Base-by-base conservation (phyloP, 768 basidiomycete species). In the Pulveroboletus sp. region DNA sequence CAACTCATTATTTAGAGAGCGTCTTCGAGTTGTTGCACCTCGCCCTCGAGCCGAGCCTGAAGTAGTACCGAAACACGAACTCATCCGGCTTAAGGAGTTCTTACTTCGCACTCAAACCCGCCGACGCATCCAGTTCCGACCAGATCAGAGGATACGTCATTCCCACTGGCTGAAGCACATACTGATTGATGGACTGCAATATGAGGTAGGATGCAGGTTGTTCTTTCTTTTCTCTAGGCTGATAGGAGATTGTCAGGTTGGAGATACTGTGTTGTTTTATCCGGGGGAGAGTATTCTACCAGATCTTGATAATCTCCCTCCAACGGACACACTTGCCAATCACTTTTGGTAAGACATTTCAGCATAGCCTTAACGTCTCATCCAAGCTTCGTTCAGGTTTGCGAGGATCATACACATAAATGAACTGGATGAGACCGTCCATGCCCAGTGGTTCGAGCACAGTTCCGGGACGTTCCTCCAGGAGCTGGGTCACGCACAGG, bases 401-500 rank as follows among this genome's bases (percentile, higher is more conserved):
- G 86, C 74, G 0, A 74, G 73, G 57, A 81, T 91, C 24, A 61
- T 82, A 0, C 77, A 73, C 44, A 75, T 89, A 49, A 64, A 75
- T 14, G 67, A 71, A 31, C 65, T 72, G 14, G 51, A 68, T 5
- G 66, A 73, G 46, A 65, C 50, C 2, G 76, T 78, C 1, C 89
- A 92, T 63, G 66, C 86, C 9, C 86, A 81, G 31, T 92, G 87
- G 87, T 78, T 86, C 27, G 77, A 85, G 46, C 89, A 91, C 57
- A 78, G 81, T 0, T 77, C 79, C 0, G 75, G 78, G 47, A 84
- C 81, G 0, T 62, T 79, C n/a, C 61, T 89, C 26, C 69, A 74
- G 27, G 82, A 88, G 51, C 64, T 89, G 13, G 77, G 76, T 0
- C 68, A 84, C 49, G 70, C 78, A 0, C 81, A 81, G 47, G 87